A percentile compares a stretch with the other conserved stretches of the same genome.
Evolutionary conservation across 2,329 filamentous ascomycete species (phyloP).

Genomic region (Xylariaceae sp.): DNA sequence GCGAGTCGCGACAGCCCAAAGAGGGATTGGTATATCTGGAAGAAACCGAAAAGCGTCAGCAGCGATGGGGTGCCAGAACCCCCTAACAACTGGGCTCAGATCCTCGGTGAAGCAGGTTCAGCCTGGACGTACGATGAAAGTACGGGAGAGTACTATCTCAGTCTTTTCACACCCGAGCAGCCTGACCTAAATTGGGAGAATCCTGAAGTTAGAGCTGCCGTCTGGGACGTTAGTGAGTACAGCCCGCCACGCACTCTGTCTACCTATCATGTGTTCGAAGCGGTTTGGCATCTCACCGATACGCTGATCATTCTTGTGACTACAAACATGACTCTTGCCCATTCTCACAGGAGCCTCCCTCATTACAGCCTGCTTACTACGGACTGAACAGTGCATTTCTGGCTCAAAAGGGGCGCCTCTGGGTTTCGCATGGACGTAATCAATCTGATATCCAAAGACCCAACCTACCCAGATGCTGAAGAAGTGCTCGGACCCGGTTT

Average conservation of each 20-base stretch:
- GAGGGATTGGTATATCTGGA: constrained; percentile 65
- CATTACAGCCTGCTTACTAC: too few relatives aligned
- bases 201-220: constrained; percentile 59
- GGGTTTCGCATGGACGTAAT: constrained; percentile 74
- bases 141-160: constrained; percentile 24
- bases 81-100: constrained; percentile 70
- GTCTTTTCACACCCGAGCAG: constrained; percentile 70
- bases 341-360: too few relatives aligned
- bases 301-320: too few relatives aligned
- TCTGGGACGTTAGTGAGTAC: constrained; percentile 55
- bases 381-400: constrained; percentile 55
- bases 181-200: constrained; percentile 88
- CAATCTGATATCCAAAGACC: constrained; percentile 66
- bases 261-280: too few relatives aligned
- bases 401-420: constrained; percentile 69
- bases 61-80: constrained; percentile 58
- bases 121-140: constrained; percentile 54
- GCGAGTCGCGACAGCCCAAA: constrained; percentile 59
- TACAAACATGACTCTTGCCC: too few relatives aligned
- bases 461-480: constrained; percentile 54
- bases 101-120: constrained; percentile 55
- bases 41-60: constrained; percentile 41
- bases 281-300: too few relatives aligned
- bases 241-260: too few relatives aligned
- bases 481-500: constrained; percentile 40